A percentile compares a stretch with the other conserved stretches of the same genome.
phyloP scores from a whole-genome alignment of 2,329 filamentous ascomycete species.

The Aspergillus glaucus region DNA sequence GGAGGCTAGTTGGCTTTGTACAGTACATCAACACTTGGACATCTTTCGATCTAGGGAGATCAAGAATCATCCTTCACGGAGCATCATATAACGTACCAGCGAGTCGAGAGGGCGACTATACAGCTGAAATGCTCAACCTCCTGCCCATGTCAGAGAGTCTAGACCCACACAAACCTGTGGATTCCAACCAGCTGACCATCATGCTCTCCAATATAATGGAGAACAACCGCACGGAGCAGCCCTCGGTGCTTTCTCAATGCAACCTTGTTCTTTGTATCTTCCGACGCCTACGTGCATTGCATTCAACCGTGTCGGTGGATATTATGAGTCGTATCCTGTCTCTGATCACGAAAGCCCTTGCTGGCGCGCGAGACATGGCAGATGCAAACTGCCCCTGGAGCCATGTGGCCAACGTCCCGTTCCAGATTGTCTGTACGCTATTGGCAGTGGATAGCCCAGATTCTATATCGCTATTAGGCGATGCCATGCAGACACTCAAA shows the following conservation, averaged over 20 bases:
- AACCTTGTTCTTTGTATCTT: constrained; percentile 53
- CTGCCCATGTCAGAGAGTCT: constrained; percentile 50
- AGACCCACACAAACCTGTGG: constrained; percentile 45
- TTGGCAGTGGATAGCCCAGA: constrained; percentile 50
- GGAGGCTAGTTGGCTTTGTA: constrained; percentile 45
- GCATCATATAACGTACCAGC: constrained; percentile 39
- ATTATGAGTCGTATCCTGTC: constrained; percentile 44
- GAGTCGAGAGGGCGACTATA: constrained; percentile 15
- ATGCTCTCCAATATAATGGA: constrained; percentile 39
- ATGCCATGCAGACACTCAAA: constrained; percentile 46
- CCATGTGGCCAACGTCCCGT: constrained; percentile 55
- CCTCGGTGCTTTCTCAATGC: constrained; percentile 47
- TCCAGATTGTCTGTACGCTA: constrained; percentile 52
- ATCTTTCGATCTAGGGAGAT: constrained; percentile 53
- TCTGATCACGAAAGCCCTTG: constrained; percentile 41
- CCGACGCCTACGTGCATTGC: constrained; percentile 48
- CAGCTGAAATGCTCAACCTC: constrained; percentile 45
- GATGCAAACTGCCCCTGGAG: constrained; percentile 49
- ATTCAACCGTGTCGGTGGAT: constrained; percentile 39
- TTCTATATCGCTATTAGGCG: constrained; percentile 43
- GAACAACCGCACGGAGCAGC: constrained; percentile 34
- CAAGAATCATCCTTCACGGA: constrained; percentile 46
- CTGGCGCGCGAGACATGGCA: constrained; percentile 44
- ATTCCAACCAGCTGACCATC: constrained; percentile 38
- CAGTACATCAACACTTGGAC: constrained; percentile 56